A percentile compares a stretch with the other conserved stretches of the same genome.
These are phyloP conservation scores for Apostasia shenzhenica DNA, from an alignment of 106 monocot genomes.

Conservation along the genomic window DNA sequence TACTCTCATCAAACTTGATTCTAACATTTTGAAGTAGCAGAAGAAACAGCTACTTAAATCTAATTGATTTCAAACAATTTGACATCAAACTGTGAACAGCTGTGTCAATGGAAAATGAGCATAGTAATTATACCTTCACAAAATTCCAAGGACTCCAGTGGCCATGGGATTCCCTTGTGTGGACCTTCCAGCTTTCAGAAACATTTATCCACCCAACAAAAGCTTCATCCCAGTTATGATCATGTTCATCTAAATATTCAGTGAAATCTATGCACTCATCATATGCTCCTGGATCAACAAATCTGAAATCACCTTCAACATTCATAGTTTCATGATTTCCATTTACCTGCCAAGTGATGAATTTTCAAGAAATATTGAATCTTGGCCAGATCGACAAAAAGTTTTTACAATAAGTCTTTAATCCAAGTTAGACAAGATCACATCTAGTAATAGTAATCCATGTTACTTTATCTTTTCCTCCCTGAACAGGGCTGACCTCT, in stretches of 20 bases:
- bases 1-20: too few species aligned
- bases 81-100: not conserved
- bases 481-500: too few species aligned
- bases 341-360: conserved; percentile 47
- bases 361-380: not conserved
- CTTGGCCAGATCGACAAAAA: too few species aligned
- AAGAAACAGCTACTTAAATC: too few species aligned
- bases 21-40: too few species aligned
- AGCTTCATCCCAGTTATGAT: conserved; percentile 66
- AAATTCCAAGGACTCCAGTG: conserved; percentile 68
- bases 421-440: too few species aligned
- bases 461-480: too few species aligned
- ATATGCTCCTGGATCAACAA: conserved; percentile 79
- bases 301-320: conserved; percentile 93
- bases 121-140: conserved; percentile 45
- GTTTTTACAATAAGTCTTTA: too few species aligned
- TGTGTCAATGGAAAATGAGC: not conserved
- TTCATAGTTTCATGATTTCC: conserved; percentile 99
- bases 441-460: too few species aligned
- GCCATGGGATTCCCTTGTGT: conserved; percentile 29
- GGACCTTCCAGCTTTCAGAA: conserved; percentile 44
- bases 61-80: too few species aligned
- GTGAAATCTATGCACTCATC: conserved; percentile 80
- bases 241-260: conserved; percentile 51
- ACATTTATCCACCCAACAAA: conserved; percentile 67